These are phyloP conservation scores for Cephaloascus albidus DNA, from an alignment of 805 yeast genomes.

Conservation along the genomic window DNA sequence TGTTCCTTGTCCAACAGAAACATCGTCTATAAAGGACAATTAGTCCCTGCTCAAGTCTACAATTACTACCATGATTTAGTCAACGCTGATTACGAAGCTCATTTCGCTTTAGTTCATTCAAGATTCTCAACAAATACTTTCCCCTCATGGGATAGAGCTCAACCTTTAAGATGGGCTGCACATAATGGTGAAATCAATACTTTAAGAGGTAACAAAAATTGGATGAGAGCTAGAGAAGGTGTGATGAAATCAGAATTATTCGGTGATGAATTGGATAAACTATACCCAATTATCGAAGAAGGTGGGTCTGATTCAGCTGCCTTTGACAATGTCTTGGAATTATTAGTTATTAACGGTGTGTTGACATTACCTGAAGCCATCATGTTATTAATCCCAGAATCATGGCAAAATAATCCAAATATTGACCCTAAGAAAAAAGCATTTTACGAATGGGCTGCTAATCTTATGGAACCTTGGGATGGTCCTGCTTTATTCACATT, in stretches of 20 bases:
- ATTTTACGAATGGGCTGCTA: slow-evolving; percentile 98
- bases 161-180: slow-evolving; percentile 94
- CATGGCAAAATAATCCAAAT: slow-evolving; percentile 82
- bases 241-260: slow-evolving; percentile 82
- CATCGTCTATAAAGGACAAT: slow-evolving; percentile 95
- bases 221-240: slow-evolving; percentile 99
- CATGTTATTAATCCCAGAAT: slow-evolving; percentile 95
- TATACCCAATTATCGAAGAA: slow-evolving; percentile 94
- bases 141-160: slow-evolving; percentile 99
- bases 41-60: slow-evolving; percentile 94
- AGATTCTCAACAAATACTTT: slow-evolving; percentile 96
- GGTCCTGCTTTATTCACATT: slow-evolving; percentile 97
- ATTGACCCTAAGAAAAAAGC: slow-evolving; percentile 92
- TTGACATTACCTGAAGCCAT: slow-evolving; percentile 92
- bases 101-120: slow-evolving; percentile 93
- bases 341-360: slow-evolving; percentile 85
- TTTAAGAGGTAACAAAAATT: slow-evolving; percentile 92
- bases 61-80: slow-evolving; percentile 88
- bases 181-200: slow-evolving; percentile 99
- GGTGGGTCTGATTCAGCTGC: slow-evolving; percentile 99
- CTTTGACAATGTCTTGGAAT: slow-evolving; percentile 88
- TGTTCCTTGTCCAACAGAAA: slow-evolving; percentile 84
- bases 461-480: slow-evolving; percentile 99
- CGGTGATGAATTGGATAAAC: slow-evolving; percentile 83
- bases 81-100: slow-evolving; percentile 88